Percentiles rank a stretch among this genome's conserved stretches.
Evolutionary conservation across 805 yeast genomes (phyloP).

Genomic region (Myxozyma neglecta): DNA sequence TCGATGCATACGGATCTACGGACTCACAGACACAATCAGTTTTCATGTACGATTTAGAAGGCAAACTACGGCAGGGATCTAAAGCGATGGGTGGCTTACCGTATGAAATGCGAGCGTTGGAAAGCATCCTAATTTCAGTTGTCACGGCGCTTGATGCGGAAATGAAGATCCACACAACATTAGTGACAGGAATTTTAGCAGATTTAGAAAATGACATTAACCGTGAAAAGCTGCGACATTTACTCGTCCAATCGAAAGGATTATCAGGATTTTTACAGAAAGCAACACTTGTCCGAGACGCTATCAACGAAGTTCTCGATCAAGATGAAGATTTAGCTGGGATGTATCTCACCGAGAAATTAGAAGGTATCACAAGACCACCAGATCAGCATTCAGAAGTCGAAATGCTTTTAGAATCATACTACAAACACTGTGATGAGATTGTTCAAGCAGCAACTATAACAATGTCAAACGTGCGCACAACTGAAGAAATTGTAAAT

Average conservation of each 20-base stretch:
- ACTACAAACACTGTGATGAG: slow-evolving; percentile 88
- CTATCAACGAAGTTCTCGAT: slow-evolving; percentile 80
- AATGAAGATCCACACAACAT: slow-evolving; percentile 78
- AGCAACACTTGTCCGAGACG: slow-evolving; percentile 75
- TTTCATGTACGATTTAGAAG: slow-evolving; percentile 77
- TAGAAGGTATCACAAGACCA: slow-evolving; percentile 46
- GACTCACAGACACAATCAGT: slow-evolving; percentile 67
- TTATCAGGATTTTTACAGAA: slow-evolving; percentile 81
- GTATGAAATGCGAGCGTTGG: slow-evolving; percentile 88
- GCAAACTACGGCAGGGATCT: slow-evolving; percentile 52
- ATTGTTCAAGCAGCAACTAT: slow-evolving; percentile 87
- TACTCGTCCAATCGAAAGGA: slow-evolving; percentile 82
- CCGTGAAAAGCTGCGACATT: slow-evolving; percentile 69
- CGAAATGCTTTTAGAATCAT: slow-evolving; percentile 86
- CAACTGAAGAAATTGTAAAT: slow-evolving; percentile 93
- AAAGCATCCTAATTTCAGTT: slow-evolving; percentile 79
- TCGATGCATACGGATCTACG: slow-evolving; percentile 65
- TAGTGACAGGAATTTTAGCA: slow-evolving; percentile 66
- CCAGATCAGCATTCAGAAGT: slow-evolving; percentile 69
- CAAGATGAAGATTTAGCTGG: slow-evolving; percentile 85
- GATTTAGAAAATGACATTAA: slow-evolving; percentile 84
- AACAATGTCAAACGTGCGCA: slow-evolving; percentile 74
- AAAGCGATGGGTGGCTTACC: slow-evolving; percentile 54
- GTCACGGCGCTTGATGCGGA: slow-evolving; percentile 78
- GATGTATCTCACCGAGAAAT: slow-evolving; percentile 70